These are phyloP conservation scores for Marasmius fiardii DNA, from an alignment of 1,284 basidiomycete species.

Conservation along the genomic window DNA sequence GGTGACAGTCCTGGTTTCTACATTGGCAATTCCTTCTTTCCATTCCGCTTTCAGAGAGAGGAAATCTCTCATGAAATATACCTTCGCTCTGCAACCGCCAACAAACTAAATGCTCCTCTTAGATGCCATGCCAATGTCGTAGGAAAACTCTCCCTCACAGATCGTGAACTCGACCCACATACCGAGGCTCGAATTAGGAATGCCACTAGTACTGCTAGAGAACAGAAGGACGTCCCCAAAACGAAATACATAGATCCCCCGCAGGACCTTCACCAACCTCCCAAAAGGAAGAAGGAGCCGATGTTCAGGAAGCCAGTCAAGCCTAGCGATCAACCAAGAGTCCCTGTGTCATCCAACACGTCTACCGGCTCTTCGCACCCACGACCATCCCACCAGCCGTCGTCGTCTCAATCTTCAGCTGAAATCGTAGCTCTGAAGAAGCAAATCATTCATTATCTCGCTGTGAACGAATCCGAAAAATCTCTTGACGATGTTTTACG, in stretches of 20 bases:
- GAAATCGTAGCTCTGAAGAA: slow-evolving; percentile 32
- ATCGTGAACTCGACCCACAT: slow-evolving; percentile 51
- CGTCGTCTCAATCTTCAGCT: slow-evolving; percentile 24
- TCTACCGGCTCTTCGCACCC: slow-evolving; percentile 17
- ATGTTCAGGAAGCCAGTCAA: slow-evolving; percentile 34
- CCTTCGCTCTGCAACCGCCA: slow-evolving; percentile 52
- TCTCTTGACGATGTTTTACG: slow-evolving; percentile 41
- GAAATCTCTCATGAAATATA: slow-evolving; percentile 65
- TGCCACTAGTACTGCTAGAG: slow-evolving; percentile 51
- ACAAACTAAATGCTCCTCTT: slow-evolving; percentile 57
- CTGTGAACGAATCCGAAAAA: slow-evolving; percentile 33
- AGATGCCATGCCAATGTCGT: slow-evolving; percentile 69
- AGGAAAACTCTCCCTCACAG: slow-evolving; percentile 58
- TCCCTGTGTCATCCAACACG: slow-evolving; percentile 18
- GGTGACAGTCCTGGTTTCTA: slow-evolving; percentile 50
- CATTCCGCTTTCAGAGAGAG: slow-evolving; percentile 52
- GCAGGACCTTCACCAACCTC: slow-evolving; percentile 21
- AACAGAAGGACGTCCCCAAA: slow-evolving; percentile 49
- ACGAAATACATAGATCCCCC: slow-evolving; percentile 49
- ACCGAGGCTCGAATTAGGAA: slow-evolving; percentile 53
- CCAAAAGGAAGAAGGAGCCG: slow-evolving; percentile 32
- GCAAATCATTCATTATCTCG: slow-evolving; percentile 55
- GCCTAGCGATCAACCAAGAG: slow-evolving; percentile 23
- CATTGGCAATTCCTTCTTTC: slow-evolving; percentile 60
- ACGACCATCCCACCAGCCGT: slow-evolving; percentile 22